Base-by-base conservation (phyloP, 2,329 filamentous ascomycete species). In the Nectriaceae sp. region DNA sequence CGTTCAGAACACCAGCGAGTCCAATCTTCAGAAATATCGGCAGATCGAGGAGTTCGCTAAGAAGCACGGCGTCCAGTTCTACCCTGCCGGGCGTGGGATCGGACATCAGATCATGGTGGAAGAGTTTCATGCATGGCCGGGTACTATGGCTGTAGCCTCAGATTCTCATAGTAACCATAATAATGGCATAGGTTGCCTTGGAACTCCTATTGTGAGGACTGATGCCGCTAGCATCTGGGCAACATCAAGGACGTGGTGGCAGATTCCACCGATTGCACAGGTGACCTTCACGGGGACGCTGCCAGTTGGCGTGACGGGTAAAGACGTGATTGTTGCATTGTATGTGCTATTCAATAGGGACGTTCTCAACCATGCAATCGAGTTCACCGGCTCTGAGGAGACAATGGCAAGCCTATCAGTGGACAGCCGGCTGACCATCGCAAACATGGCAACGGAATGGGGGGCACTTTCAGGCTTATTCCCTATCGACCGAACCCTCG, bases 21-120 rank as follows among this genome's bases (percentile, higher is more conserved):
- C 82, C 54, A 96, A 96, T 62, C 67, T 96, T 36, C 84, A 86
- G 61, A 97, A 97, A 64, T 97, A 96, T 68, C 65, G 69, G 15
- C 80, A 87, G 61, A 96, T 97, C 44, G 84, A 94, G 65, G 79
- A 84, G 53, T 96, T 97, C 70, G 93, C 90, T 1, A 77, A 79
- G 62, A 77, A 83, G 53, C 89, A 97, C 49, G 88, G 88, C 2
- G 79, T 95, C 1, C 76, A 84, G 48, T 91, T 92, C 65, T 96
- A 87, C 61, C 85, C 84, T 1, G 86, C 89, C 1, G 89, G 89
- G 2, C 71, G 83, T 38, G 90, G 90, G 11, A 96, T 96, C 62
- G 92, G 91, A 0, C 93, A 97, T 67, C 93, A 97, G 68, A 86
- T 93, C 58, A 91, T 94, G 88, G 82, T 96, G 0, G 91, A 96